Evolutionary conservation across 176 grass and related monocot species (phyloP).

Genomic region (Aegilops sharonensis): DNA sequence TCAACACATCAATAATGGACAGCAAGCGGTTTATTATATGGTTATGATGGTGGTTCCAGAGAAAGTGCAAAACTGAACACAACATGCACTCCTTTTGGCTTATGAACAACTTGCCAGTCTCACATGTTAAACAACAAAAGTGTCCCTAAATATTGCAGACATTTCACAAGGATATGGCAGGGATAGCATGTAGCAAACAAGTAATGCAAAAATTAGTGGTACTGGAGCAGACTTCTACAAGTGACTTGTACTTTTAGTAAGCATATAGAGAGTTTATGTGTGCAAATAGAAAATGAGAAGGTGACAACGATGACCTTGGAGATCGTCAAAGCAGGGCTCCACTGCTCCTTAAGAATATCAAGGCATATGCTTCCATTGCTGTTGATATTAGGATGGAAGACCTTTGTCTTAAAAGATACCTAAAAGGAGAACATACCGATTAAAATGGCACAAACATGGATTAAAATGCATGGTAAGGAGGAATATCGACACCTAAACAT

Average conservation of each 20-base stretch:
- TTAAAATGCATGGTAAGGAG: neutral
- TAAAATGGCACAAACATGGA: neutral
- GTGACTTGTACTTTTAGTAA: neutral
- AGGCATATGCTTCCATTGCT: slow-evolving; percentile 71
- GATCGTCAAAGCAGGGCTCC: slow-evolving; percentile 64
- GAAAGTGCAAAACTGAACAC: neutral
- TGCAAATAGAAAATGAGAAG: neutral
- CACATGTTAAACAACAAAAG: neutral
- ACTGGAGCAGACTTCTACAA: neutral
- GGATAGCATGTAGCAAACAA: slow-evolving; percentile 5
- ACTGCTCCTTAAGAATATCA: slow-evolving; percentile 64
- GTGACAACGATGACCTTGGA: slow-evolving; percentile 42
- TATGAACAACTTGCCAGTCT: neutral
- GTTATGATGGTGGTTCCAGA: neutral
- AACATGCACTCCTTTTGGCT: neutral
- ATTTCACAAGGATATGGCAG: neutral
- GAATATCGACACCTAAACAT: neutral
- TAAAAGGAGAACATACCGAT: slow-evolving; percentile 14
- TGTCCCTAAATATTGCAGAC: neutral
- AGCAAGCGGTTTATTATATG: neutral
- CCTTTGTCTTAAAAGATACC: slow-evolving; percentile 66
- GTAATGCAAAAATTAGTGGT: neutral
- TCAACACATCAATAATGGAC: neutral
- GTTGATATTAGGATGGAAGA: slow-evolving; percentile 66
- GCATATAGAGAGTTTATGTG: neutral